Evolutionary conservation across 2,329 filamentous ascomycete genomes (phyloP), one percentile per base, ranked within the genome.

Genomic region (Cladosporium sp.): DNA sequence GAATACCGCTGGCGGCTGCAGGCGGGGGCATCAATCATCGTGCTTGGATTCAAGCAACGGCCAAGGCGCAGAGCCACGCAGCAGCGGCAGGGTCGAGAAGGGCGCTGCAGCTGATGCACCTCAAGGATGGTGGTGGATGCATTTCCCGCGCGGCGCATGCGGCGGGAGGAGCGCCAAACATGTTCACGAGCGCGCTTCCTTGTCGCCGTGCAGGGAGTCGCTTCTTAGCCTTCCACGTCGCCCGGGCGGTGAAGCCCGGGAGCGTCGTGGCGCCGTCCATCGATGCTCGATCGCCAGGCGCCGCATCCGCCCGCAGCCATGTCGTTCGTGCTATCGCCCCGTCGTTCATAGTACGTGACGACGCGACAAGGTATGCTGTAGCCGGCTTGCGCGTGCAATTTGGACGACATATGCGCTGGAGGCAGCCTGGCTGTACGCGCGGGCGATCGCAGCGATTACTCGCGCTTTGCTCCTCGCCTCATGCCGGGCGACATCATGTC

Each of bases 171-270:
- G 44, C 49, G 49, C 49, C 49, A 46, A 52, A 52, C 49, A 52
- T 52, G 49, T 52, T 52, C 49, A 40, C 32, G 31, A 34, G 37
- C 43, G 42, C 35, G 16, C 49, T 52, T 46, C 49, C 49, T 43
- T 45, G 49, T 28, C 22, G 22, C 22, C 7, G 22, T 28, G 22
- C 22, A 28, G 22, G 43, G 14, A 45, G 4, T 45, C n/a, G 41
- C 18, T 8, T 28, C 28, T 28, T 38, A 18, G 40, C 16, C 40
- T n/a, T 43, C 32, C 32, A 19, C 14, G 38, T 49, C 46, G 35
- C 35, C 22, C 11, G 38, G 43, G 58, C 58, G 58, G 58, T 59
- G 58, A 59, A 46, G 48, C 56, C 56, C 46, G 49, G 34, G 22
- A 38, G 56, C 37, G 40, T 56, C 50, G 49, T 52, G 33, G 49